Base-by-base conservation (phyloP, 139 green algal species). In the Tetradesmus obliquus region DNA sequence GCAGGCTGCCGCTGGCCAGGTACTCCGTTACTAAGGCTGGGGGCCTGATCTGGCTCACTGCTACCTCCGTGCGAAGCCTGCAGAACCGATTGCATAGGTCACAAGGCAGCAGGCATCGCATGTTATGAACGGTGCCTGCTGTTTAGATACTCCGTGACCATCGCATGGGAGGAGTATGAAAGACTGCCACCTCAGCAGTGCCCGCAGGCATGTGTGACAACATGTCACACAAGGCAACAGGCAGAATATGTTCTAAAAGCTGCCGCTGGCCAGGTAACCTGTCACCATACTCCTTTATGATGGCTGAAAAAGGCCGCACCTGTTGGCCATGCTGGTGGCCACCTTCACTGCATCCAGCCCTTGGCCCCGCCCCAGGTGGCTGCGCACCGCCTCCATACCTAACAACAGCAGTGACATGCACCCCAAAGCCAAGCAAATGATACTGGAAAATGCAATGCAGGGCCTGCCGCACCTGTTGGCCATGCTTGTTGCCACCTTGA, bases 11-110 rank as follows among this genome's bases (percentile, higher is more conserved):
- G 13, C 93, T 93, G 0, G 86, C 91, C 93, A 97, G 96, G 94
- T 94, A 98, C 92, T 97, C 96, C 5, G 94, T 94, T 13, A 98
- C 96, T 58, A 97, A 93, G 20, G 96, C 96, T 0, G 96, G 96
- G 4, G 95, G 96, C 0, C 95, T 94, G 51, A 97, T 76, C 72
- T 91, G 69, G 19, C 94, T 86, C 10, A 91, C 32, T 74, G 86
- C 8, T 3, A 66, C 9, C 71, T 84, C 86, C 10, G 9, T 3
- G 13, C 88, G 87, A 54, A 79, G 55, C 72, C 87, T 91, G 87
- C 13, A 60, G 15, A 55, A 51, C 54, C 79, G 20, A 2, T 20
- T 17, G 60, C 60, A 71, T n/a, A n/a, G n/a, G n/a, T n/a, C n/a
- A n/a, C n/a, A n/a, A n/a, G n/a, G n/a, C n/a, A n/a, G n/a, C n/a